Conservation (phyloP, 1,284 basidiomycete genomes). For the Singerocomus inundabilis region DNA sequence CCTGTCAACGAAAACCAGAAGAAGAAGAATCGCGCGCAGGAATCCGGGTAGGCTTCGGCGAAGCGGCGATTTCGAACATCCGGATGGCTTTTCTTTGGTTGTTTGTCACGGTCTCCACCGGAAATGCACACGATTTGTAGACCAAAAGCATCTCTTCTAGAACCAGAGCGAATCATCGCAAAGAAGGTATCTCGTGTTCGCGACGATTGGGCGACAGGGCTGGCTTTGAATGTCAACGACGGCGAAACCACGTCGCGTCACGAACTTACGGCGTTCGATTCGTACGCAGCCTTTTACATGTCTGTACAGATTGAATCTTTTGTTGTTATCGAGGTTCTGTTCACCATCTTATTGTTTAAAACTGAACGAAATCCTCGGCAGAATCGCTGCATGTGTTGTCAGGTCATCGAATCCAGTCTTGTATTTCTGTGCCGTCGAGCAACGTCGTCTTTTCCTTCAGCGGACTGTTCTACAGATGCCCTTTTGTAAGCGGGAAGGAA, state of each 20-base stretch:
- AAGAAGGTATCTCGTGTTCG: not conserved
- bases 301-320: no score
- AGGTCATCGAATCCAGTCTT: not conserved
- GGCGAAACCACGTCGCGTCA: not conserved
- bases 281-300: no score
- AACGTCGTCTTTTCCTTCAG: no score
- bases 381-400: not conserved
- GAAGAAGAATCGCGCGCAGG: no score
- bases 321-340: not conserved
- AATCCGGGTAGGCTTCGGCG: no score
- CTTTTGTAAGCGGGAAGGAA: slow-evolving; percentile 22
- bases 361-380: not conserved
- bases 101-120: no score
- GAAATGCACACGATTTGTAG: no score
- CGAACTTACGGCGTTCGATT: no score
- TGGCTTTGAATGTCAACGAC: not conserved
- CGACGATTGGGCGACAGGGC: not conserved
- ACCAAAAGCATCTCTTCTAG: no score
- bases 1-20: no score
- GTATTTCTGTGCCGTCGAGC: no score
- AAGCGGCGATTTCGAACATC: not conserved
- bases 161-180: not conserved
- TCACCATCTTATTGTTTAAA: not conserved
- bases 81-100: not conserved
- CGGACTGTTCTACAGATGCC: no score